Base-by-base conservation (phyloP, 2,329 filamentous ascomycete genomes). In the Chaetoscypha palmicola region DNA sequence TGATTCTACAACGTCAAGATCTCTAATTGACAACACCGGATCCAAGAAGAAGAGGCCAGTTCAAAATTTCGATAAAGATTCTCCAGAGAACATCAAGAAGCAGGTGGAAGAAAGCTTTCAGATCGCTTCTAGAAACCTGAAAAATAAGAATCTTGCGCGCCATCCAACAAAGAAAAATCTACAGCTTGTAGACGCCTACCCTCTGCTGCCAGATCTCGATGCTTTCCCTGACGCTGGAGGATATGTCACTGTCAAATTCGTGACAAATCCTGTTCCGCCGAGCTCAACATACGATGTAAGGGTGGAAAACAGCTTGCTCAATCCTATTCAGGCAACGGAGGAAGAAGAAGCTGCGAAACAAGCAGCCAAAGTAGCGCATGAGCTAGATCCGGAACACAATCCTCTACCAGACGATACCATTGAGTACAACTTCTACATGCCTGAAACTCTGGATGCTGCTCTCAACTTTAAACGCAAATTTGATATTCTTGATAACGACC, bases 221-320 rank as follows among this genome's bases (percentile, higher is more conserved):
- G 75, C 78, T n/a, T 82, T 83, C 66, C 79, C 80, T 37, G 81
- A 85, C 61, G 77, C 76, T 2, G 80, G 81, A 43, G 79, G 79
- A 48, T 85, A 84, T 58, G 76, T 83, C 50, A 78, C 79, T 11
- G 71, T 84, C 66, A 84, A 84, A 63, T 83, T 84, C 63, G 72
- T 73, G 40, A 78, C 74, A 51, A 81, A 81, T 58, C 81, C 81
- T 3, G 74, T 83, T 21, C 66, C 72, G 8, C 67, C 69, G 43
- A 66, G 64, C 33, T 67, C 57, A 36, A 64, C 64, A 34, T 83
- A 81, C 61, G 78, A 83, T 59, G 68, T 66, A 38, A 78, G 81
- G 28, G 68, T 85, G 20, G 71, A 81, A 36, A 74, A 71, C 53
- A 74, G 76, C 51, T 63, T 85, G 45, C 71, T 85, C 55, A 72